Evolutionary conservation across 768 basidiomycete genomes (phyloP).

Genomic region (Leccinum disarticulatum): DNA sequence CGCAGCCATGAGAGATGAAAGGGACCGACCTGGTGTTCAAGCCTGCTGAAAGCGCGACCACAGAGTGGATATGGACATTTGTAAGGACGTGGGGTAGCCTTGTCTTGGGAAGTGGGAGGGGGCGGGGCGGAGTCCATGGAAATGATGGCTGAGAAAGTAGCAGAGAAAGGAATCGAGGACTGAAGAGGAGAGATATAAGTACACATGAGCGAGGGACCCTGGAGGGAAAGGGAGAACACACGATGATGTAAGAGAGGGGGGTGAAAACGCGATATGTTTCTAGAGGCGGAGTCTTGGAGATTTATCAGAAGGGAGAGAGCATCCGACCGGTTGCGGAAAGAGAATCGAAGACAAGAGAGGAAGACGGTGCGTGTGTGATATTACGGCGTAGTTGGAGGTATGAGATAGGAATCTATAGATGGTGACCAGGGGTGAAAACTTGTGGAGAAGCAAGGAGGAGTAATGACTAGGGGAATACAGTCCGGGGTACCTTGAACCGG

Average conservation of each 20-base stretch:
- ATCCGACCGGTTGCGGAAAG: slow-evolving; percentile 23
- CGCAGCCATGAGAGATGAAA: slow-evolving; percentile 11
- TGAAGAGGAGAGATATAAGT: slow-evolving; percentile 31
- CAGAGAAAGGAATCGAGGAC: slow-evolving; percentile 15
- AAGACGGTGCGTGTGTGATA: slow-evolving; percentile 26
- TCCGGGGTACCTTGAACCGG: slow-evolving; percentile 31
- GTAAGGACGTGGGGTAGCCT: slow-evolving; percentile 71
- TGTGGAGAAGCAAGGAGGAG: slow-evolving; percentile 20
- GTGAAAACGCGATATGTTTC: slow-evolving; percentile 17
- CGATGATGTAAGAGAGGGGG: slow-evolving; percentile 19
- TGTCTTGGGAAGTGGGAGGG: slow-evolving; percentile 31
- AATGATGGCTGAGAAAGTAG: slow-evolving; percentile 10
- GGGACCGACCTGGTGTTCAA: slow-evolving; percentile 86
- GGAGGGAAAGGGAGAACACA: slow-evolving; percentile 19
- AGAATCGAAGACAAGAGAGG: slow-evolving; percentile 20
- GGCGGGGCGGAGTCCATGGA: slow-evolving; percentile 26
- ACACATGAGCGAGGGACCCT: slow-evolving; percentile 24
- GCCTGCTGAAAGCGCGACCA: slow-evolving; percentile 91
- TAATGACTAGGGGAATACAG: slow-evolving; percentile 21
- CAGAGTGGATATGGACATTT: slow-evolving; percentile 93
- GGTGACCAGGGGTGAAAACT: slow-evolving; percentile 12
- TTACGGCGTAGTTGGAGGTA: slow-evolving; percentile 20
- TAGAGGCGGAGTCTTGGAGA: slow-evolving; percentile 16
- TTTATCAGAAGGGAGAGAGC: slow-evolving; percentile 22
- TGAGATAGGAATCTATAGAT: slow-evolving; percentile 32